Evolutionary conservation across 768 basidiomycete species (phyloP).

Genomic region (Tulasnella sp.): DNA sequence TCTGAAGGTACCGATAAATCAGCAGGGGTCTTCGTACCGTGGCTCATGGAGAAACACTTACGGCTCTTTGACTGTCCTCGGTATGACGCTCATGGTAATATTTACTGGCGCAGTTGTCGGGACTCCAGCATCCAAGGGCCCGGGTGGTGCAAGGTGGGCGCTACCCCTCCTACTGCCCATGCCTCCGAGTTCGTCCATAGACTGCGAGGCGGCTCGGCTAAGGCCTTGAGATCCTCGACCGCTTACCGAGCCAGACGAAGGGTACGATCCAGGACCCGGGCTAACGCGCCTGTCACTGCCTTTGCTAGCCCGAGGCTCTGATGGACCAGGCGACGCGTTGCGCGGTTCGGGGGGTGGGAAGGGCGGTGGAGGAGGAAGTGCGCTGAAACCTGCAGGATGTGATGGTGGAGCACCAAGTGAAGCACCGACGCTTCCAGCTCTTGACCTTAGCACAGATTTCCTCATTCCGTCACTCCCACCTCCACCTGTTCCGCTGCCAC

Average conservation of each 20-base stretch:
- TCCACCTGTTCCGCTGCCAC: background rate
- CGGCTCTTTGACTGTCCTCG: slow-evolving; percentile 4
- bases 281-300: no score
- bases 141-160: background rate
- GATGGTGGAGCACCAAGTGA: background rate
- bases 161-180: background rate
- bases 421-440: background rate
- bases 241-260: no score
- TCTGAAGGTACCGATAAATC: slow-evolving; percentile 20
- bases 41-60: background rate
- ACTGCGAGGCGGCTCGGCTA: no score
- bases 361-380: background rate
- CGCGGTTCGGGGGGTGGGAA: no score
- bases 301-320: no score
- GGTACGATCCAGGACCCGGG: no score
- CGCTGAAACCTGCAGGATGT: background rate
- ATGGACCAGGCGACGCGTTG: no score
- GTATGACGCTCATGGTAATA: no score
- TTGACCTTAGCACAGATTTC: background rate
- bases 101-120: background rate
- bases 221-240: no score
- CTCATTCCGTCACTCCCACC: background rate
- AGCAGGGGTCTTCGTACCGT: background rate
- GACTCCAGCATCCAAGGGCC: background rate
- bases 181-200: background rate